Conservation (phyloP, 352 stramenopile genomes). For the Globisporangium spinosum region DNA sequence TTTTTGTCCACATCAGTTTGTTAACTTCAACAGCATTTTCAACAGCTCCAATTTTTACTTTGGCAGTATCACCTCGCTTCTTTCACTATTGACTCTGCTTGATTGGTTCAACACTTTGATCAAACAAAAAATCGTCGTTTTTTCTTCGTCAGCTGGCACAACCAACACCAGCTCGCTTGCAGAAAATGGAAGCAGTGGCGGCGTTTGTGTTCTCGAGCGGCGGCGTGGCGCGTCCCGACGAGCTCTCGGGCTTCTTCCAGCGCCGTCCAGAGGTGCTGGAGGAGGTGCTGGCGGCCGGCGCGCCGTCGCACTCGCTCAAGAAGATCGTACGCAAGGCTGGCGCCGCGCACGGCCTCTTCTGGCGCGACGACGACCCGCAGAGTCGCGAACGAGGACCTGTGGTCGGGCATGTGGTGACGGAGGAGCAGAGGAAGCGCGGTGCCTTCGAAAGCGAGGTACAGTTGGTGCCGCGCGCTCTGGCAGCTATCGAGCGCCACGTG, state of each 20-base stretch:
- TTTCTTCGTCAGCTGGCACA: neutral
- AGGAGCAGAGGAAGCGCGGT: neutral
- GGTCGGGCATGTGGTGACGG: slow-evolving; percentile 8
- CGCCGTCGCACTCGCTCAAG: slow-evolving; percentile 4
- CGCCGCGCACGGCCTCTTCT: slow-evolving; percentile 8
- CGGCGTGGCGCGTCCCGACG: slow-evolving; percentile 9
- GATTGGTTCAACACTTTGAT: neutral
- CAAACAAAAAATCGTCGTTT: no score
- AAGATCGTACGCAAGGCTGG: slow-evolving; percentile 6
- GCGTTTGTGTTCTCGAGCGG: slow-evolving; percentile 19
- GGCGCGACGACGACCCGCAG: slow-evolving; percentile 8
- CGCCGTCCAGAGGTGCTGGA: neutral
- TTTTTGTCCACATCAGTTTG: neutral
- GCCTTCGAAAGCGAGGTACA: slow-evolving; percentile 7
- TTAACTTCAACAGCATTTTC: neutral
- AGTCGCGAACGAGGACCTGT: neutral
- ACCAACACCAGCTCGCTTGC: neutral
- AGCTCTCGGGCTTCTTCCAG: slow-evolving; percentile 23
- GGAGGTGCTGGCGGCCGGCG: neutral
- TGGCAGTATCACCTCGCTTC: neutral
- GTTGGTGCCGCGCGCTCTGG: slow-evolving; percentile 8
- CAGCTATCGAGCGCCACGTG: slow-evolving; percentile 5
- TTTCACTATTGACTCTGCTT: neutral
- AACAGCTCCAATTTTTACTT: neutral
- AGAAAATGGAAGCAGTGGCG: slow-evolving; percentile 9